phyloP scores from a whole-genome alignment of 169 alveolate genomes.

The Babesia ovis region DNA sequence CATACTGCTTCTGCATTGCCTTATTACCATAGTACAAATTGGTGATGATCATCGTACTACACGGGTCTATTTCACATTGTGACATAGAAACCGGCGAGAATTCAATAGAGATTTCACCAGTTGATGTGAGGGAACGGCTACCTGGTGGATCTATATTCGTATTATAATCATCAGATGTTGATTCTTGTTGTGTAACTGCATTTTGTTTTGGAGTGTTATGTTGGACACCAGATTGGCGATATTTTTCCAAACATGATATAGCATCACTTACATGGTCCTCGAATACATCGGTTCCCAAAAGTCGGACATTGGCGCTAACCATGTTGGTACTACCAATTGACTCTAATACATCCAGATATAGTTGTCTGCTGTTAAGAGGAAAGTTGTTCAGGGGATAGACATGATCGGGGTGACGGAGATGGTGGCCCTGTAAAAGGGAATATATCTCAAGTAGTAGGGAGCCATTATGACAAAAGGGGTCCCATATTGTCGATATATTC shows the following conservation, averaged over 20 bases:
- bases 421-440: slow-evolving; percentile 32
- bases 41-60: slow-evolving; percentile 22
- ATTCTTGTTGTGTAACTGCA: background rate
- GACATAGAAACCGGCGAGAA: background rate
- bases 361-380: slow-evolving; percentile 30
- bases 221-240: slow-evolving; percentile 1
- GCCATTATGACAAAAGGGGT: slow-evolving; percentile 68
- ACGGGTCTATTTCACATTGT: slow-evolving; percentile 3
- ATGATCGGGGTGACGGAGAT: slow-evolving; percentile 8
- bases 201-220: background rate
- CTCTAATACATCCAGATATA: background rate
- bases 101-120: background rate
- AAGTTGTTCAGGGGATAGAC: slow-evolving; percentile 58
- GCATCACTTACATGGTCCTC: slow-evolving; percentile 11
- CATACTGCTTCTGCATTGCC: slow-evolving; percentile 16
- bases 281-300: slow-evolving; percentile 18
- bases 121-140: background rate
- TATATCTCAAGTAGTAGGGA: slow-evolving; percentile 52
- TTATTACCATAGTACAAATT: slow-evolving; percentile 63
- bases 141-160: too few species aligned
- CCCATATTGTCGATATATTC: slow-evolving; percentile 49
- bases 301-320: background rate
- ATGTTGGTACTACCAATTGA: background rate
- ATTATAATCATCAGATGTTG: background rate
- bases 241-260: background rate